Conservation (phyloP, 345 rosid genomes). For the Pistacia vera region DNA sequence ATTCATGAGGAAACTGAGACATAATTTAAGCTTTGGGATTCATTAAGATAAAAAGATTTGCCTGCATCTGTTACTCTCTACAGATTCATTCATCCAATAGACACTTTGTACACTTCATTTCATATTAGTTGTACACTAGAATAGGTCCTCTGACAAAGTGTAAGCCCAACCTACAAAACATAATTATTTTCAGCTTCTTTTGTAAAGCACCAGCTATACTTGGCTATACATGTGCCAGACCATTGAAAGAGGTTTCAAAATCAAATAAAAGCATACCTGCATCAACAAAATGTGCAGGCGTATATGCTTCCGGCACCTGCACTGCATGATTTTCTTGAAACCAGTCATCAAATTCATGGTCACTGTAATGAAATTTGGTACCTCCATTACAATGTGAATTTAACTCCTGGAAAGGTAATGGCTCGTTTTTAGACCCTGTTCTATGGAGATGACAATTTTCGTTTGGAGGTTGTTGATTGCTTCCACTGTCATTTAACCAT, state of each 20-base stretch:
- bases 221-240: constrained; percentile 28
- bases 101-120: constrained; percentile 23
- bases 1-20: background rate
- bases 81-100: constrained; percentile 20
- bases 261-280: constrained; percentile 39
- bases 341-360: constrained; percentile 27
- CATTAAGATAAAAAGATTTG: constrained; percentile 3
- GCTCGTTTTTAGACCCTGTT: constrained; percentile 20
- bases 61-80: constrained; percentile 20
- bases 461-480: constrained; percentile 25
- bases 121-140: constrained; percentile 14
- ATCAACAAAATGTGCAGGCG: constrained; percentile 36
- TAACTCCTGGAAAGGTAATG: constrained; percentile 13
- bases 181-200: constrained; percentile 7
- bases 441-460: constrained; percentile 22
- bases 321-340: constrained; percentile 23
- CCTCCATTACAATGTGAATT: constrained; percentile 23
- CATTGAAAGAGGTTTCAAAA: constrained; percentile 44
- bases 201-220: constrained; percentile 8
- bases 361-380: constrained; percentile 8
- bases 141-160: constrained; percentile 16
- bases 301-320: constrained; percentile 20
- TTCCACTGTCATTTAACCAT: constrained; percentile 19
- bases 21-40: constrained; percentile 9
- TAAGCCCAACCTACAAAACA: constrained; percentile 21